Base-by-base conservation (phyloP, 2,329 filamentous ascomycete genomes). In the Fusarium pseudograminearum region DNA sequence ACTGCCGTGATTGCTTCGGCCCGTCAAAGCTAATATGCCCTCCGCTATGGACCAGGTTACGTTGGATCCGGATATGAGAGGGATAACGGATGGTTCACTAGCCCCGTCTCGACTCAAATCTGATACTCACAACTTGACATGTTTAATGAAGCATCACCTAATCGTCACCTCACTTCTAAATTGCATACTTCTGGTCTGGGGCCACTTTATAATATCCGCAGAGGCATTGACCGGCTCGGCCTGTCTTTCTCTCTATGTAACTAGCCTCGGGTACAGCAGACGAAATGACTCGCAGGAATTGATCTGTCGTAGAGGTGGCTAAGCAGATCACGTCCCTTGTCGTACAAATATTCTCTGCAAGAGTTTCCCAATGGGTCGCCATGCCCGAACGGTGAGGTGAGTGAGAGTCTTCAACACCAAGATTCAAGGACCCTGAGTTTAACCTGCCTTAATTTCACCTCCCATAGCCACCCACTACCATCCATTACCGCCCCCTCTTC, bases 1-100 rank as follows among this genome's bases (percentile, higher is more conserved):
- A 61, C 69, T 64, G 59, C 61, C 67, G 65, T 73, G 54, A 65
- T 28, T 65, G 56, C 58, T 62, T 61, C 72, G 71, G 72, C 60
- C 71, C 72, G 71, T 56, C 52, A 41, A 57, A 61, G 57, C 70
- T 57, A 59, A 67, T 58, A 63, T 59, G 58, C 52, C 63, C 67
- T 47, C 48, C 38, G 46, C 61, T 69, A 61, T 58, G 50, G 54
- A 54, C 54, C 47, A 40, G 64, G 38, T 67, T 70, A 48, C 20
- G 33, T 53, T 44, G 40, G 41, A 42, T 38, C 40, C 30, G 42
- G 42, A 56, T 33, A 55, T 61, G 59, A 60, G 59, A 50, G 60
- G 60, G 50, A 44, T 50, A 45, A 34, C 48, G 46, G 41, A 46
- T 66, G 36, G 36, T 38, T 44, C 36, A 20, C 20, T 46, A 26